phyloP scores from a whole-genome alignment of 371 early-diverging fungal species.

The Mortierella sp. region DNA sequence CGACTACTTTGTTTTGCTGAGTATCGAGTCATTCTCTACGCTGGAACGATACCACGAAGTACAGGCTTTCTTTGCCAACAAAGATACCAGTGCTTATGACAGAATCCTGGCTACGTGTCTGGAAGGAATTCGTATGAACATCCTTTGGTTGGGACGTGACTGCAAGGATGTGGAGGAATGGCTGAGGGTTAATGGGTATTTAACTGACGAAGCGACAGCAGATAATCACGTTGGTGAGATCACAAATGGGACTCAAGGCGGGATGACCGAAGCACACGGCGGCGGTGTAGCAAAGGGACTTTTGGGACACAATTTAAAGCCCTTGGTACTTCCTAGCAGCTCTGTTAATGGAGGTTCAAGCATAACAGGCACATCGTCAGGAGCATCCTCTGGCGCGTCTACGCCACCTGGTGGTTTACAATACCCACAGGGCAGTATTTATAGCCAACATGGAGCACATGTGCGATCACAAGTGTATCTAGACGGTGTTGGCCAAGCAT shows the following conservation, averaged over 20 bases:
- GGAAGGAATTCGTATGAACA: slow-evolving; percentile 82
- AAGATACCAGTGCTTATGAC: slow-evolving; percentile 78
- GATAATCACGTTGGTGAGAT: neutral
- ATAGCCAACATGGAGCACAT: slow-evolving; percentile 14
- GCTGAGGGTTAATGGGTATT: slow-evolving; percentile 60
- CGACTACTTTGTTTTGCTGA: slow-evolving; percentile 76
- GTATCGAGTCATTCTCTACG: slow-evolving; percentile 78
- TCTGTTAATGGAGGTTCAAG: slow-evolving; percentile 12
- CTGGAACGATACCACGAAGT: slow-evolving; percentile 75
- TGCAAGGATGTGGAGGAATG: slow-evolving; percentile 78
- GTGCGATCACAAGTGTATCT: slow-evolving; percentile 14
- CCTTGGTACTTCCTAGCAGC: neutral
- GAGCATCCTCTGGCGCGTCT: slow-evolving; percentile 28
- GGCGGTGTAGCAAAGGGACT: neutral
- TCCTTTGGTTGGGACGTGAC: slow-evolving; percentile 87
- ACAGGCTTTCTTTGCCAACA: slow-evolving; percentile 81
- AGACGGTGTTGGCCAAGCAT: slow-evolving; percentile 5
- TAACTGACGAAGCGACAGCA: slow-evolving; percentile 1
- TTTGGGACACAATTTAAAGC: neutral
- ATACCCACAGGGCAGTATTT: slow-evolving; percentile 13
- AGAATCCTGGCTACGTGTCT: slow-evolving; percentile 86
- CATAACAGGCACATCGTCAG: slow-evolving; percentile 8
- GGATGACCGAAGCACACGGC: neutral
- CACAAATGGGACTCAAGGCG: neutral
- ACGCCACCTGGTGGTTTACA: slow-evolving; percentile 18